phyloP scores from a whole-genome alignment of 2,329 filamentous ascomycete species.

The Drechslerella dactyloides region DNA sequence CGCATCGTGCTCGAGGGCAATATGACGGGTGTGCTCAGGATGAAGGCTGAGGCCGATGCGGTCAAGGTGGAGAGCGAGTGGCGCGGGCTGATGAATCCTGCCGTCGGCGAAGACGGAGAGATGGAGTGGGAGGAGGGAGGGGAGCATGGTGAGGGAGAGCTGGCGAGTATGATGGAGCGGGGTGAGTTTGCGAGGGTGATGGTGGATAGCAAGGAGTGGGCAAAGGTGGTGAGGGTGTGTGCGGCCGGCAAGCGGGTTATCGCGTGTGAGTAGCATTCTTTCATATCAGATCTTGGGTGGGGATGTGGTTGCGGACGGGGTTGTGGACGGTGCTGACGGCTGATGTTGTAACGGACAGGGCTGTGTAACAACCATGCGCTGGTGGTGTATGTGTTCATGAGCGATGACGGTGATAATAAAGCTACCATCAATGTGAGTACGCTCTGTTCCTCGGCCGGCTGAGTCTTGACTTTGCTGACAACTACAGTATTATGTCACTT shows the following conservation, averaged over 20 bases:
- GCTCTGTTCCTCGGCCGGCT: background rate
- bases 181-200: constrained; percentile 86
- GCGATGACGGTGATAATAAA: constrained; percentile 70
- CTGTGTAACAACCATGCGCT: constrained; percentile 80
- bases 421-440: constrained; percentile 64
- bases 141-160: constrained; percentile 80
- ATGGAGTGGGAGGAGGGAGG: constrained; percentile 68
- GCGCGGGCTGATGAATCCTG: constrained; percentile 84
- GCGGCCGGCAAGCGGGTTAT: constrained; percentile 88
- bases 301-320: no score
- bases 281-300: constrained; percentile 48
- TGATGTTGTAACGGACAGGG: constrained; percentile 57
- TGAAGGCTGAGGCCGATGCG: constrained; percentile 81
- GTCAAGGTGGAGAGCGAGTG: constrained; percentile 85
- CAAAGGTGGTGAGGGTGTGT: constrained; percentile 88
- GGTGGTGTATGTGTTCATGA: constrained; percentile 81
- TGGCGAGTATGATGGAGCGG: constrained; percentile 63
- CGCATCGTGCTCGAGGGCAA: constrained; percentile 89
- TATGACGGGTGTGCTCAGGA: constrained; percentile 84
- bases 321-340: constrained; percentile 1
- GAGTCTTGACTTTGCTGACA: background rate
- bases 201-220: constrained; percentile 94
- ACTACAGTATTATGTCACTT: constrained; percentile 40
- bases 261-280: constrained; percentile 68
- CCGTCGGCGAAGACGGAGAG: constrained; percentile 75